A percentile compares a stretch with the other conserved stretches of the same genome.
Evolutionary conservation across 139 green algal species (phyloP).

Genomic region (Chlorella sp.): DNA sequence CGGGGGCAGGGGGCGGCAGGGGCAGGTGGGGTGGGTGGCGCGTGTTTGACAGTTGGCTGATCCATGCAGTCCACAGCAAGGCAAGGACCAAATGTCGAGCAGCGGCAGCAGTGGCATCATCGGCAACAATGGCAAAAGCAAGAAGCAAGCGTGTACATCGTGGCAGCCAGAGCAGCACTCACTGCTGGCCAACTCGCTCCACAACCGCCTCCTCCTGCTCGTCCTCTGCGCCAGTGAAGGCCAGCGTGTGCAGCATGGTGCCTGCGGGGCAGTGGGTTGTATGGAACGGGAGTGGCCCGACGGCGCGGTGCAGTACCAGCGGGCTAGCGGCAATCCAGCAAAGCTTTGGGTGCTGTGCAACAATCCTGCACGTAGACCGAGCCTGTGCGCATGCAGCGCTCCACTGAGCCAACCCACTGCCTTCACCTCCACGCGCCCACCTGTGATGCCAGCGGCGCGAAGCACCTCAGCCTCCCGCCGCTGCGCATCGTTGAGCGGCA

Average conservation of each 20-base stretch:
- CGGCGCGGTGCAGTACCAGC: too few species aligned
- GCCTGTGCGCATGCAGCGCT: too few species aligned
- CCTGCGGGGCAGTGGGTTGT: background rate
- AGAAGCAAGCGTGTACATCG: background rate
- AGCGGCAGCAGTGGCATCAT: background rate
- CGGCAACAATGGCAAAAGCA: background rate
- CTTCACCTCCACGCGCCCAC: background rate
- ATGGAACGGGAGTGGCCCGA: too few species aligned
- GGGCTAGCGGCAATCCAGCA: too few species aligned
- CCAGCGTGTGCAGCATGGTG: slow-evolving; percentile 1
- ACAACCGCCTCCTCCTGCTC: background rate
- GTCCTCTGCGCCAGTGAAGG: background rate
- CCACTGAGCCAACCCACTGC: too few species aligned
- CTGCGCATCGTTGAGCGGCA: background rate
- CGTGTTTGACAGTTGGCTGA: too few species aligned
- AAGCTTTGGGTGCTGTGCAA: too few species aligned
- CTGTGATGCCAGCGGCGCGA: background rate
- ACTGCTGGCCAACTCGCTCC: background rate
- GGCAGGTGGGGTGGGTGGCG: too few species aligned
- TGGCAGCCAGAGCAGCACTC: background rate
- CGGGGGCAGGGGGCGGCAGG: too few species aligned
- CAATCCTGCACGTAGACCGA: too few species aligned
- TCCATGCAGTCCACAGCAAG: too few species aligned
- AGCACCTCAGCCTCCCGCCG: background rate
- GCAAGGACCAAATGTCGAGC: too few species aligned